These are phyloP conservation scores for Phytophthora uliginosa DNA, from an alignment of 352 stramenopile genomes.

Conservation along the genomic window DNA sequence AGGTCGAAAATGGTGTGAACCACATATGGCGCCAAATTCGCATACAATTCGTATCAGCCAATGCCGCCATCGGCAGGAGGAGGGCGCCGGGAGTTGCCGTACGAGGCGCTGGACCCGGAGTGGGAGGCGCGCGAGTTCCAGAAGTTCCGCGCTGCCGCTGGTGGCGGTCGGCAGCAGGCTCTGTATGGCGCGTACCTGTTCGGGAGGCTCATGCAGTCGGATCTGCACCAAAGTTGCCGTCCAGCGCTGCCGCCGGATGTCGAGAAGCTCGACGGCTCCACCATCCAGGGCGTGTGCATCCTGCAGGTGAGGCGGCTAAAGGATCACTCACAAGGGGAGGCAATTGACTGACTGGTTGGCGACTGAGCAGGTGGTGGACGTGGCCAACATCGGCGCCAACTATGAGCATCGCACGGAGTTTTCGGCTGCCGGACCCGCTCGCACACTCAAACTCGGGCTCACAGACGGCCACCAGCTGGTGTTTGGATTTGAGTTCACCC, in stretches of 20 bases:
- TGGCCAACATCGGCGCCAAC: slow-evolving; percentile 84
- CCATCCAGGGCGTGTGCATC: slow-evolving; percentile 76
- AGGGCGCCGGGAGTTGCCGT: slow-evolving; percentile 49
- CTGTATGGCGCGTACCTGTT: slow-evolving; percentile 65
- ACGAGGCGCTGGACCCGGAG: slow-evolving; percentile 61
- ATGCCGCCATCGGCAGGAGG: slow-evolving; percentile 9
- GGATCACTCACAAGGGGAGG: background rate
- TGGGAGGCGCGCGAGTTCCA: slow-evolving; percentile 66
- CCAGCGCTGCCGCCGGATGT: slow-evolving; percentile 67
- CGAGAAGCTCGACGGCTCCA: slow-evolving; percentile 54
- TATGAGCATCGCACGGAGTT: slow-evolving; percentile 80
- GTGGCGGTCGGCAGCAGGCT: slow-evolving; percentile 24
- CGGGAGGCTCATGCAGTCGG: slow-evolving; percentile 65
- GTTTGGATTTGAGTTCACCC: slow-evolving; percentile 79
- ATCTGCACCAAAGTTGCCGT: slow-evolving; percentile 75
- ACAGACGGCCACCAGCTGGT: slow-evolving; percentile 83
- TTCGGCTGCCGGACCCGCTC: slow-evolving; percentile 54
- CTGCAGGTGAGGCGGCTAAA: slow-evolving; percentile 55
- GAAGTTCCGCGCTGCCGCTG: slow-evolving; percentile 41
- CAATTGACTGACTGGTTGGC: background rate
- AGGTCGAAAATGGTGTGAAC: background rate
- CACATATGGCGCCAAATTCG: slow-evolving; percentile 1
- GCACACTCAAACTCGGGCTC: slow-evolving; percentile 87
- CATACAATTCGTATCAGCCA: background rate
- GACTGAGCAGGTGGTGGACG: slow-evolving; percentile 70